Conservation (phyloP, 1,139 yeast genomes). For the Pichiaceae sp. region DNA sequence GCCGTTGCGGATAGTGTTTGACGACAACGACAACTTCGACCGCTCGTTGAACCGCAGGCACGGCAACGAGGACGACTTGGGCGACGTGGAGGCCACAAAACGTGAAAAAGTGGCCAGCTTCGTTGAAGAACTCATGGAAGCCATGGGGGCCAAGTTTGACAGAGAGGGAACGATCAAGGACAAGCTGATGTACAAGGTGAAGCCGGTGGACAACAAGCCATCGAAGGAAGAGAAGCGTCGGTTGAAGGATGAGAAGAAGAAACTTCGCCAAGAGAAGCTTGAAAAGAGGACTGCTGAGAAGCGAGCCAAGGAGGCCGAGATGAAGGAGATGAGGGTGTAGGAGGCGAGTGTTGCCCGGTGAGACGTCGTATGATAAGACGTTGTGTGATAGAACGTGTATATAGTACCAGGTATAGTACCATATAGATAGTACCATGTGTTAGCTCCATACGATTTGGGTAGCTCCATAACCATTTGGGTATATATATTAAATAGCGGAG, state of each 20-base stretch:
- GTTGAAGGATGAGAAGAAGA: conserved; percentile 17
- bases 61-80: conserved; percentile 6
- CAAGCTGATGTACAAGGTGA: conserved; percentile 13
- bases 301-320: conserved; percentile 3
- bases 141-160: conserved; percentile 7
- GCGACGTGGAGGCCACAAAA: conserved; percentile 16
- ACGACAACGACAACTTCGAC: conserved; percentile 18
- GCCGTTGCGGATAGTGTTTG: conserved; percentile 30
- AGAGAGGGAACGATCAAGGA: conserved; percentile 13
- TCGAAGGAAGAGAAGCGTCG: conserved; percentile 15
- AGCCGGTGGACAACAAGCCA: conserved; percentile 6
- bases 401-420: no score
- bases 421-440: no score
- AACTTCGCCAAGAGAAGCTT: conserved; percentile 15
- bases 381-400: no score
- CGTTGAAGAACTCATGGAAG: conserved; percentile 9
- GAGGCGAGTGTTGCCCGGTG: no score
- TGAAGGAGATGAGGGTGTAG: not conserved
- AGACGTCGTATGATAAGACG: no score
- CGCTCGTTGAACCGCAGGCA: conserved; percentile 7
- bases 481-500: no score
- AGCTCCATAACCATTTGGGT: no score
- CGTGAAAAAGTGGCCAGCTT: conserved; percentile 12
- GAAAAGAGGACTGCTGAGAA: conserved; percentile 9
- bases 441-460: no score